Evolutionary conservation across 345 rosid genomes (phyloP).

Genomic region (Eucalyptus grandis): DNA sequence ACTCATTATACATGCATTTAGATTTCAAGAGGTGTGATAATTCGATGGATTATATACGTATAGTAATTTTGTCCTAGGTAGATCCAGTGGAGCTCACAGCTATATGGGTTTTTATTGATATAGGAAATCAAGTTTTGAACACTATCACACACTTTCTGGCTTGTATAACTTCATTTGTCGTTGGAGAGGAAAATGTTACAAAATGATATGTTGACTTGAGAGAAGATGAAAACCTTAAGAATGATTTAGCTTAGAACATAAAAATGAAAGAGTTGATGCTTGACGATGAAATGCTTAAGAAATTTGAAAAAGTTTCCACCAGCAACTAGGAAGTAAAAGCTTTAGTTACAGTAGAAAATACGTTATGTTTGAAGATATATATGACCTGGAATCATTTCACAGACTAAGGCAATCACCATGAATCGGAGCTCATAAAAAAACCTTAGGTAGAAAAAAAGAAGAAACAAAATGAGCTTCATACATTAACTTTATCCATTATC

Average conservation of each 20-base stretch:
- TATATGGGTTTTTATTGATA: too few relatives aligned
- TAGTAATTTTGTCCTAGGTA: too few relatives aligned
- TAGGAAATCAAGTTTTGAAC: too few relatives aligned
- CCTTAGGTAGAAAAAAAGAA: neutral
- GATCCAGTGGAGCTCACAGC: too few relatives aligned
- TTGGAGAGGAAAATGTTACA: too few relatives aligned
- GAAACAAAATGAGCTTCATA: neutral
- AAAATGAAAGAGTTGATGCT: neutral
- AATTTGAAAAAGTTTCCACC: constrained; percentile 8
- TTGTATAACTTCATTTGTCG: too few relatives aligned
- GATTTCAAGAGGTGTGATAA: too few relatives aligned
- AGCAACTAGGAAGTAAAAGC: neutral
- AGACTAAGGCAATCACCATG: neutral
- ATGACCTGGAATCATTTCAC: neutral
- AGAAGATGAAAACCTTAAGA: neutral
- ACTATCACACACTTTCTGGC: too few relatives aligned
- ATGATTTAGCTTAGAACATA: neutral
- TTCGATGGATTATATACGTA: too few relatives aligned
- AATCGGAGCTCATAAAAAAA: neutral
- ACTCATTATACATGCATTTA: too few relatives aligned
- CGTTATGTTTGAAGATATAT: neutral
- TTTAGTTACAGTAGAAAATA: neutral
- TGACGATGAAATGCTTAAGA: neutral
- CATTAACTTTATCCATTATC: neutral
- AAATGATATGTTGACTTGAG: too few relatives aligned